Percentiles rank a stretch among this genome's conserved stretches.
Evolutionary conservation across 139 green algal species (phyloP).

Genomic region (Coccomyxa sp.): DNA sequence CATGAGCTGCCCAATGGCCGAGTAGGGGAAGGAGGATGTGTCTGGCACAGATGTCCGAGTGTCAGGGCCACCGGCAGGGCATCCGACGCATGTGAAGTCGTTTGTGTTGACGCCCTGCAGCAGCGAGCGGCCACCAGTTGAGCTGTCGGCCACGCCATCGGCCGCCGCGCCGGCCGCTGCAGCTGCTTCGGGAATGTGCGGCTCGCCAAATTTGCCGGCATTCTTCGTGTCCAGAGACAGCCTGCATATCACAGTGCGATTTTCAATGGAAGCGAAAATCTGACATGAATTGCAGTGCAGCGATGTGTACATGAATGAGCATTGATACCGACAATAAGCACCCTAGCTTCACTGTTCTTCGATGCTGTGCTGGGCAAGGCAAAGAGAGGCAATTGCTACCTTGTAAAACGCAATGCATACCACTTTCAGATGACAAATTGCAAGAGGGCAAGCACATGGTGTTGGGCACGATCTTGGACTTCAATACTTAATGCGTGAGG

Average conservation of each 20-base stretch:
- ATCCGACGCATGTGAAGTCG: slow-evolving; percentile 17
- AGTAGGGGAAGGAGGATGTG: slow-evolving; percentile 8
- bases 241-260: not conserved
- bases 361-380: too few relatives aligned
- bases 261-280: too few relatives aligned
- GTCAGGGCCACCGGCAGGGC: slow-evolving; percentile 6
- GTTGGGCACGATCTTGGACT: too few relatives aligned
- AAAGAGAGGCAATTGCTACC: too few relatives aligned
- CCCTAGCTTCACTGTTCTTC: too few relatives aligned
- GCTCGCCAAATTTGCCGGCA: not conserved
- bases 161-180: too few relatives aligned
- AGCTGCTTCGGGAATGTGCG: not conserved
- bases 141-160: not conserved
- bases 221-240: not conserved
- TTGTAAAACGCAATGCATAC: too few relatives aligned
- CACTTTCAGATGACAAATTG: too few relatives aligned
- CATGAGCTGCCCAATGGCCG: slow-evolving; percentile 15
- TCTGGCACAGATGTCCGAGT: slow-evolving; percentile 6
- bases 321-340: too few relatives aligned
- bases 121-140: not conserved
- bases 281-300: too few relatives aligned
- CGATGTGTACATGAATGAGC: too few relatives aligned
- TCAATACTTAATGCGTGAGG: not conserved
- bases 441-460: too few relatives aligned
- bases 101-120: not conserved